These are phyloP conservation scores for Pseudevernia furfuracea DNA, from an alignment of 495 filamentous ascomycete species.

Conservation along the genomic window DNA sequence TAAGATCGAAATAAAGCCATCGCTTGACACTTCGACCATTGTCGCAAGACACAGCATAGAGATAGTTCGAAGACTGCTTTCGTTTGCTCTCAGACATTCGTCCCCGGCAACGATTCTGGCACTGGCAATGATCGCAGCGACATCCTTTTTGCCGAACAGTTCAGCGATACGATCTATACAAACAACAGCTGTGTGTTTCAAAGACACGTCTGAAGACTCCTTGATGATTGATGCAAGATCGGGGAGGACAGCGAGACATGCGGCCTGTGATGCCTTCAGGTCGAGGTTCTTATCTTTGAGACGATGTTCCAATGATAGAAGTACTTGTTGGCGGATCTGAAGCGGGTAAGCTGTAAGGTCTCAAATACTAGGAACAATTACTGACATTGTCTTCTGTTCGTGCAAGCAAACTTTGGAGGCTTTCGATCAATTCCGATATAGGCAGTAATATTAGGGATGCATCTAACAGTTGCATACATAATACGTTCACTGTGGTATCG, in stretches of 20 bases:
- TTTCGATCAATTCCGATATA: slow-evolving; percentile 74
- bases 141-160: slow-evolving; percentile 83
- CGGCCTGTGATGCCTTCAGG: slow-evolving; percentile 56
- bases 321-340: slow-evolving; percentile 61
- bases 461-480: slow-evolving; percentile 61
- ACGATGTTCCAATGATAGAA: slow-evolving; percentile 68
- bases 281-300: slow-evolving; percentile 59
- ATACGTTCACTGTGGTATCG: slow-evolving; percentile 41
- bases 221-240: slow-evolving; percentile 66
- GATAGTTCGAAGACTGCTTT: slow-evolving; percentile 65
- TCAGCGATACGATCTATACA: slow-evolving; percentile 88
- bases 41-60: slow-evolving; percentile 83
- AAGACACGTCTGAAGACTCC: slow-evolving; percentile 57
- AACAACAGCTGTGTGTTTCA: slow-evolving; percentile 72
- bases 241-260: slow-evolving; percentile 70
- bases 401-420: slow-evolving; percentile 68
- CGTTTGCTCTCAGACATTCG: slow-evolving; percentile 64
- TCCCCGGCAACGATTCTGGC: slow-evolving; percentile 68
- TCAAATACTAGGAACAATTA: neutral
- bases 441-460: slow-evolving; percentile 71
- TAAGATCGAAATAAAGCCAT: slow-evolving; percentile 73
- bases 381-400: slow-evolving; percentile 52
- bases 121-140: slow-evolving; percentile 53
- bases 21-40: slow-evolving; percentile 76
- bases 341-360: neutral